Conservation (phyloP, 345 rosid genomes). For the Limnanthes douglasii region DNA sequence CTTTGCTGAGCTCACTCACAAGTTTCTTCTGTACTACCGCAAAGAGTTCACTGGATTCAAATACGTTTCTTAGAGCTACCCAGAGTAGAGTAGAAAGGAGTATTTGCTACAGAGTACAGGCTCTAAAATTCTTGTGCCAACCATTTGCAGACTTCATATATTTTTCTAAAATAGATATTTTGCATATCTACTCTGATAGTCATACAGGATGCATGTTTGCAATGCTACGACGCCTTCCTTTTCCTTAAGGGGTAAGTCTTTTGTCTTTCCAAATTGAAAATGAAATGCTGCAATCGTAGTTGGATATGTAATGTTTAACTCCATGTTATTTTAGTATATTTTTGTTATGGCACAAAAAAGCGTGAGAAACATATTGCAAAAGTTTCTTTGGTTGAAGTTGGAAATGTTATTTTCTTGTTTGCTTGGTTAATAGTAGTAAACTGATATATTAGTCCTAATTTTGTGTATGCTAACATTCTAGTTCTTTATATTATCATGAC, state of each 20-base stretch:
- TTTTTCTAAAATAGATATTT: constrained; percentile 26
- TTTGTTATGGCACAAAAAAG: too few species aligned
- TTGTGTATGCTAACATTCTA: too few species aligned
- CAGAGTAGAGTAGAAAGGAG: constrained; percentile 16
- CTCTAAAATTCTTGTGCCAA: constrained; percentile 62
- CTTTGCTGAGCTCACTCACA: constrained; percentile 23
- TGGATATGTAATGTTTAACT: too few species aligned
- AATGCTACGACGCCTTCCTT: constrained; percentile 31
- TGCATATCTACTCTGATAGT: constrained; percentile 22
- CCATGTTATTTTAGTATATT: too few species aligned
- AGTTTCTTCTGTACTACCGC: constrained; percentile 26
- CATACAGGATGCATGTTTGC: constrained; percentile 43
- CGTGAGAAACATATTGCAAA: too few species aligned
- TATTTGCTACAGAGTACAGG: constrained; percentile 25
- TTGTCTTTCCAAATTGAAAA: background rate
- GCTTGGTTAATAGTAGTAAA: too few species aligned
- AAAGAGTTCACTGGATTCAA: constrained; percentile 16
- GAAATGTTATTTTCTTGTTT: too few species aligned
- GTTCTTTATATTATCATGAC: background rate
- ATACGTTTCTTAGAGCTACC: constrained; percentile 9
- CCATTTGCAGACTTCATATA: constrained; percentile 64
- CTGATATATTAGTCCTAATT: too few species aligned
- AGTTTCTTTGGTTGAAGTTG: background rate
- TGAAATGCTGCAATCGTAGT: too few species aligned
- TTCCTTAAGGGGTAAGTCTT: constrained; percentile 36